These are phyloP conservation scores for Calonectria honghensis DNA, from an alignment of 2,329 filamentous ascomycete species.

Conservation along the genomic window DNA sequence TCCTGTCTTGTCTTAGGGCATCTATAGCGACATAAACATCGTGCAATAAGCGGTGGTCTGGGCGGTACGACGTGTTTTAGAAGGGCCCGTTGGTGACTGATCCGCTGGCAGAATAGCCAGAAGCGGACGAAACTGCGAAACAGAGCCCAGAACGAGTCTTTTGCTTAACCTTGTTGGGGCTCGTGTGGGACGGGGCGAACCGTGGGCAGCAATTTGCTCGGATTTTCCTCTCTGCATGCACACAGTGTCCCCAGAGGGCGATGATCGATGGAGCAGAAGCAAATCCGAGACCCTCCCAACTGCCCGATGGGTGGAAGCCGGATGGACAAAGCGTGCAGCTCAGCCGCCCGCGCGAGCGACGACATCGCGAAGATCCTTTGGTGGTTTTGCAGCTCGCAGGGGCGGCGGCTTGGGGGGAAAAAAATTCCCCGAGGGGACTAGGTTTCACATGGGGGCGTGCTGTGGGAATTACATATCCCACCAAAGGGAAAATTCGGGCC, in stretches of 20 bases:
- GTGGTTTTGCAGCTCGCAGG: conserved; percentile 9
- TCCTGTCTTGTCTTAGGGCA: not conserved
- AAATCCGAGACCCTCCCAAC: not conserved
- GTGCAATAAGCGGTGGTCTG: conserved; percentile 26
- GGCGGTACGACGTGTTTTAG: conserved; percentile 9
- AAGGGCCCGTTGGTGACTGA: conserved; percentile 14
- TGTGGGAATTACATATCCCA: conserved; percentile 21
- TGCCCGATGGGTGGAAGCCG: not conserved
- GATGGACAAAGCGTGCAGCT: conserved; percentile 1
- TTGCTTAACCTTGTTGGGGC: conserved; percentile 12
- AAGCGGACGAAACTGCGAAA: conserved; percentile 4
- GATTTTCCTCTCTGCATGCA: not conserved
- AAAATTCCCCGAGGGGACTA: conserved; percentile 17
- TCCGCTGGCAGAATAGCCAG: not conserved
- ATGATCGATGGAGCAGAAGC: conserved; percentile 17
- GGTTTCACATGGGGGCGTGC: conserved; percentile 18
- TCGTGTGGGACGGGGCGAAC: conserved; percentile 26
- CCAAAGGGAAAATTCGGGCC: conserved; percentile 17
- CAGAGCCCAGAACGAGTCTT: conserved; percentile 3
- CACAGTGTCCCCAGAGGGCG: not conserved
- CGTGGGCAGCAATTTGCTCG: conserved; percentile 9
- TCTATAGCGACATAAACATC: not conserved
- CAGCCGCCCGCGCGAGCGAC: not conserved
- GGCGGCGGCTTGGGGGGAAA: not conserved
- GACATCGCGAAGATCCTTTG: conserved; percentile 19